Conservation (phyloP, 83 land plant genomes). For the Picea mariana region DNA sequence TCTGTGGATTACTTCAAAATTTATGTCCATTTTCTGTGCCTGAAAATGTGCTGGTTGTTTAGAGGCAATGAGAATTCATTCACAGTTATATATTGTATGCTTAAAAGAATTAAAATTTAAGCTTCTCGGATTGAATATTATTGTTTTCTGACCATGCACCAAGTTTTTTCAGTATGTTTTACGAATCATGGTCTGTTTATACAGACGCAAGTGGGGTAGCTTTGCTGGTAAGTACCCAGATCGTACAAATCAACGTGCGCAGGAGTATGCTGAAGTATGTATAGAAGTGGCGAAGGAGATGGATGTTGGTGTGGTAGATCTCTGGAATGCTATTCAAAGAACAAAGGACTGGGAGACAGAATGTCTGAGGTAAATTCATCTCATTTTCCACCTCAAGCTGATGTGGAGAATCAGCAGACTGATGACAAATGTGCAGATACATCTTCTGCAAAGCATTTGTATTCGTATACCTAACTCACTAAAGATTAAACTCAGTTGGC, state of each 20-base stretch:
- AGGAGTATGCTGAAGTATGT: slow-evolving; percentile 29
- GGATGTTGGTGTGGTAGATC: slow-evolving; percentile 34
- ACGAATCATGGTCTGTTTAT: neutral
- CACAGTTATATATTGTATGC: no score
- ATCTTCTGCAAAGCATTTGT: neutral
- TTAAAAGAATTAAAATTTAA: no score
- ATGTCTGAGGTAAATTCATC: slow-evolving; percentile 29
- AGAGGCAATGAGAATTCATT: no score
- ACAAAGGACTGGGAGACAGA: slow-evolving; percentile 31
- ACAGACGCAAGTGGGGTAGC: slow-evolving; percentile 23
- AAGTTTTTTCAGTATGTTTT: no score
- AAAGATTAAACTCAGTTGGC: no score
- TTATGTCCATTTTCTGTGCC: no score
- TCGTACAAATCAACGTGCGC: slow-evolving; percentile 33
- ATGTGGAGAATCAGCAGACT: neutral
- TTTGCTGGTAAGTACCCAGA: slow-evolving; percentile 27
- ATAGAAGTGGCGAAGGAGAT: slow-evolving; percentile 24
- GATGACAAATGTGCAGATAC: neutral
- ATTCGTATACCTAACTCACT: no score
- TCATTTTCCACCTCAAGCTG: neutral
- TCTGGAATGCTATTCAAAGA: slow-evolving; percentile 26
- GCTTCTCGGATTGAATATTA: no score
- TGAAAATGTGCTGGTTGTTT: no score
- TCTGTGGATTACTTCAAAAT: no score
- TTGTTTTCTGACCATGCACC: no score